These are phyloP conservation scores for Rugonectria rugulosa DNA, from an alignment of 2,329 filamentous ascomycete species.

Conservation along the genomic window DNA sequence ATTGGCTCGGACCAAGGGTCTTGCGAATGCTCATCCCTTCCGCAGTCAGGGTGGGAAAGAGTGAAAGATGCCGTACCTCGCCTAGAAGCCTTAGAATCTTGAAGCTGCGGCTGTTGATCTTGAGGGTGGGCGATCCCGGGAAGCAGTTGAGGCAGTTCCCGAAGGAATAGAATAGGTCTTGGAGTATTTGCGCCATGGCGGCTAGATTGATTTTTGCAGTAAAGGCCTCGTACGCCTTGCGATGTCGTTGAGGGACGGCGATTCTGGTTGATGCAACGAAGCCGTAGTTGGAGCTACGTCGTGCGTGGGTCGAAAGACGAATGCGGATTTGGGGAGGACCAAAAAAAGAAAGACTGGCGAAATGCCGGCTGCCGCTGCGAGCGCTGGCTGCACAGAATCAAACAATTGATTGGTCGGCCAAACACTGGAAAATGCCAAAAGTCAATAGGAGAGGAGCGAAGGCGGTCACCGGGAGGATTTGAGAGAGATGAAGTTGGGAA, in stretches of 20 bases:
- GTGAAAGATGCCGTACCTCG: slow-evolving; percentile 70
- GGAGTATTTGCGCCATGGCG: slow-evolving; percentile 80
- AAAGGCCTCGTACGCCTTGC: not conserved
- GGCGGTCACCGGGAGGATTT: not conserved
- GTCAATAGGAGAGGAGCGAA: not conserved
- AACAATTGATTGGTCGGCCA: slow-evolving; percentile 6
- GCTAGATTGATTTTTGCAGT: not conserved
- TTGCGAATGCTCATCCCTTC: too few species aligned
- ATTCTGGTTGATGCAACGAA: not conserved
- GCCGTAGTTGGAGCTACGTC: not conserved
- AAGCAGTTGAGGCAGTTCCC: slow-evolving; percentile 98
- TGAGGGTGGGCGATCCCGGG: slow-evolving; percentile 89
- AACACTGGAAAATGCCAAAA: not conserved
- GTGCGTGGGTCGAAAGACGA: not conserved
- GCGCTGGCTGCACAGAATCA: too few species aligned
- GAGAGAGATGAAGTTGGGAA: not conserved
- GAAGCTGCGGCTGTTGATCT: slow-evolving; percentile 94
- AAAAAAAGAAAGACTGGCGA: too few species aligned
- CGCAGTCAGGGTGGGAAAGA: not conserved
- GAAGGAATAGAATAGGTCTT: slow-evolving; percentile 89
- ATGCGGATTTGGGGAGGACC: not conserved
- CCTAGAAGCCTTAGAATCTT: slow-evolving; percentile 94
- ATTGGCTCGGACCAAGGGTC: not conserved
- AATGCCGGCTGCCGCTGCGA: too few species aligned
- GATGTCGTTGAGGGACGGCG: slow-evolving; percentile 9